phyloP scores from a whole-genome alignment of 2,329 filamentous ascomycete genomes.

The Cadophora sp. region DNA sequence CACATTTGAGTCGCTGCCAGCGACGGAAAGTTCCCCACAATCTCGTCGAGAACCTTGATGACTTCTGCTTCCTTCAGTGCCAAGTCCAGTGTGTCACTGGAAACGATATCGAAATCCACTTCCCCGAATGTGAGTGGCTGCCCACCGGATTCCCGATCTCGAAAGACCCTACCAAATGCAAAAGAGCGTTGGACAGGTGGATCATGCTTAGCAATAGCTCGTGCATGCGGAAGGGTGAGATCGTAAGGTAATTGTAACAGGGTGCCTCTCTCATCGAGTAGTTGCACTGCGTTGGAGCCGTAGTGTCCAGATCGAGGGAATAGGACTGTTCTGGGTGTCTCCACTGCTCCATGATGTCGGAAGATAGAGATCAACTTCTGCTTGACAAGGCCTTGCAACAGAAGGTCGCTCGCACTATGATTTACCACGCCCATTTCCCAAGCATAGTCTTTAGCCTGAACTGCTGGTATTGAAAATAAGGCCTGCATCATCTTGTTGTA shows the following conservation, averaged over 20 bases:
- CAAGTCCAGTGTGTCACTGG: conserved; percentile 78
- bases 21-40: conserved; percentile 80
- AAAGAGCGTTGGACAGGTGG: conserved; percentile 77
- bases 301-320: conserved; percentile 88
- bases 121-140: conserved; percentile 86
- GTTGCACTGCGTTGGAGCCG: conserved; percentile 72
- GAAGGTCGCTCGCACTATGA: conserved; percentile 62
- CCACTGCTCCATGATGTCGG: conserved; percentile 86
- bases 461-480: conserved; percentile 75
- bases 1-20: conserved; percentile 77
- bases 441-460: conserved; percentile 80
- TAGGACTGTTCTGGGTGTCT: conserved; percentile 74
- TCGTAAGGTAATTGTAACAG: conserved; percentile 94
- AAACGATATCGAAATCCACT: conserved; percentile 97
- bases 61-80: conserved; percentile 92
- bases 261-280: conserved; percentile 85
- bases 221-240: conserved; percentile 85
- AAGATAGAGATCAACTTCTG: conserved; percentile 80
- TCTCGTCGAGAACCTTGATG: conserved; percentile 93
- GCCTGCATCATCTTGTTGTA: conserved; percentile 90
- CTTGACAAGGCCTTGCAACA: conserved; percentile 77
- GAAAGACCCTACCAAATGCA: conserved; percentile 86
- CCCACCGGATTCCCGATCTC: conserved; percentile 78
- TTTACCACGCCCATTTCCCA: conserved; percentile 74
- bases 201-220: conserved; percentile 78